Conservation (phyloP, 805 yeast species). For the Hanseniaspora clermontiae region DNA sequence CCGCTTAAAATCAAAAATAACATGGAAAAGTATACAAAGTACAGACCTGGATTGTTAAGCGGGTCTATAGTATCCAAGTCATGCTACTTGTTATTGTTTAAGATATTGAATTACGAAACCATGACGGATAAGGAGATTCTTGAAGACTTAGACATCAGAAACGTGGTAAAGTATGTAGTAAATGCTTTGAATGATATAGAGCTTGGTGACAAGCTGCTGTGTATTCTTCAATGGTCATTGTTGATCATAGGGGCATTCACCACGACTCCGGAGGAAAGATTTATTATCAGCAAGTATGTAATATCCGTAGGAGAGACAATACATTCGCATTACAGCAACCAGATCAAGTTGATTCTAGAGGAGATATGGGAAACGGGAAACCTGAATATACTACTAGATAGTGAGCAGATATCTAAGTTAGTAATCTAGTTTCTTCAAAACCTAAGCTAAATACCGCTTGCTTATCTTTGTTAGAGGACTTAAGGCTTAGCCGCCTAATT, state of each 20-base stretch:
- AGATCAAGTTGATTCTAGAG: slow-evolving; percentile 17
- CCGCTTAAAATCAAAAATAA: slow-evolving; percentile 17
- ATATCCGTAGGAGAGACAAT: slow-evolving; percentile 18
- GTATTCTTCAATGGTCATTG: slow-evolving; percentile 19
- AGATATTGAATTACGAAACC: slow-evolving; percentile 14
- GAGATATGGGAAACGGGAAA: slow-evolving; percentile 19
- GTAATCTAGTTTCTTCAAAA: slow-evolving; percentile 14
- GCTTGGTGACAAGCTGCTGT: slow-evolving; percentile 17
- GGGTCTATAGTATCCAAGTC: slow-evolving; percentile 19
- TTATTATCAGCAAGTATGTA: slow-evolving; percentile 15
- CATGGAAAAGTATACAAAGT: slow-evolving; percentile 16
- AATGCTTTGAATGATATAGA: slow-evolving; percentile 17
- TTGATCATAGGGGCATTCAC: slow-evolving; percentile 18
- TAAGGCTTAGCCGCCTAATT: background rate
- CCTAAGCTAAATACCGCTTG: no score
- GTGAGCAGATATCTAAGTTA: slow-evolving; percentile 16
- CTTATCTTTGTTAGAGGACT: no score
- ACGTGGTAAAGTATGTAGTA: slow-evolving; percentile 18
- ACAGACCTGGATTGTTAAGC: slow-evolving; percentile 19
- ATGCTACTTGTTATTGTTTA: slow-evolving; percentile 17
- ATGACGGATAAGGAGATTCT: slow-evolving; percentile 14
- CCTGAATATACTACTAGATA: slow-evolving; percentile 15
- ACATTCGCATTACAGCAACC: slow-evolving; percentile 19
- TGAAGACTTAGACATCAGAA: slow-evolving; percentile 16
- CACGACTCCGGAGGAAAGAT: slow-evolving; percentile 16